Evolutionary conservation across 768 basidiomycete genomes (phyloP).

Genomic region (Pleurotus tuoliensis): DNA sequence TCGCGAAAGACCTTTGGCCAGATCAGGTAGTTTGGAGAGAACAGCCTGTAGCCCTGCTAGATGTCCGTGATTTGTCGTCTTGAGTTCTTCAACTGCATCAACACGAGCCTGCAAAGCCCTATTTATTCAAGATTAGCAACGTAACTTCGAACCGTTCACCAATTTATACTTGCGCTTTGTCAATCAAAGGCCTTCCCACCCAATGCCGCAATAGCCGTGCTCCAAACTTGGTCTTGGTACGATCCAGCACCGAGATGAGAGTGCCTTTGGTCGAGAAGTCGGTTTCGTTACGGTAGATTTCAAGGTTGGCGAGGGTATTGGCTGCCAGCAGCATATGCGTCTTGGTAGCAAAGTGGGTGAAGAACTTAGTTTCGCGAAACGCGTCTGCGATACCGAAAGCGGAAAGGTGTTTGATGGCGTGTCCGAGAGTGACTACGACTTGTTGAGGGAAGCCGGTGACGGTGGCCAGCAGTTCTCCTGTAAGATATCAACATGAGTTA

Average conservation of each 20-base stretch:
- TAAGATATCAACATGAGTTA: background rate
- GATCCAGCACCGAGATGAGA: conserved; percentile 82
- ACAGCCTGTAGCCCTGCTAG: conserved; percentile 64
- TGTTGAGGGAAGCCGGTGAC: conserved; percentile 64
- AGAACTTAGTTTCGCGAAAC: conserved; percentile 73
- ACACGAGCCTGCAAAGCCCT: conserved; percentile 75
- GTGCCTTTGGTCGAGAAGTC: conserved; percentile 72
- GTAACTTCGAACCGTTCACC: background rate
- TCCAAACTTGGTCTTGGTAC: conserved; percentile 87
- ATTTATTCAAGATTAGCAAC: conserved; percentile 1
- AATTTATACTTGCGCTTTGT: conserved; percentile 49
- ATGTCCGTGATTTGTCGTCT: conserved; percentile 52
- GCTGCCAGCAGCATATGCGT: conserved; percentile 86
- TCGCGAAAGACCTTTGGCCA: conserved; percentile 79
- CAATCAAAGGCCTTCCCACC: conserved; percentile 82
- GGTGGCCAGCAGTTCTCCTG: conserved; percentile 61
- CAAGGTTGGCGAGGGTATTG: conserved; percentile 85
- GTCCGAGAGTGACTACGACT: conserved; percentile 70
- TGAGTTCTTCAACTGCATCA: conserved; percentile 84
- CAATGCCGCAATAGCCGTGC: conserved; percentile 78
- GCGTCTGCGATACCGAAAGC: conserved; percentile 77
- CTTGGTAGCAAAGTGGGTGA: conserved; percentile 70
- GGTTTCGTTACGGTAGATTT: conserved; percentile 91
- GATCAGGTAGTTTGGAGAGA: conserved; percentile 79
- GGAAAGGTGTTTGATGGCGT: conserved; percentile 64